A percentile compares a stretch with the other conserved stretches of the same genome.
These are phyloP conservation scores for Blastomyces percursus DNA, from an alignment of 2,329 filamentous ascomycete genomes.

Conservation along the genomic window DNA sequence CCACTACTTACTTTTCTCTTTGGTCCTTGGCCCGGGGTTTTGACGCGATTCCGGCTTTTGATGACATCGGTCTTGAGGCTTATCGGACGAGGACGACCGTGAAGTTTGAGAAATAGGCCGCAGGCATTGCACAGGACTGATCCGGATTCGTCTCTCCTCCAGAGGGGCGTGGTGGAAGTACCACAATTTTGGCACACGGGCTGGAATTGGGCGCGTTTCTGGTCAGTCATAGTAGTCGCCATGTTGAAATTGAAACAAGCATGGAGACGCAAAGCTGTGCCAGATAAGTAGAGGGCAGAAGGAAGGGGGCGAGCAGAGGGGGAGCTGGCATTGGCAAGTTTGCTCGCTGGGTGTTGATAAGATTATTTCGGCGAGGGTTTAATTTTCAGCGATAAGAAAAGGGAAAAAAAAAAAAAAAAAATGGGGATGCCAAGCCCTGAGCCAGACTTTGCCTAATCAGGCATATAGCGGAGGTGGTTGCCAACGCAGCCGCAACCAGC, in stretches of 20 bases:
- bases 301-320: constrained; percentile 26
- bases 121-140: constrained; percentile 97
- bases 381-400: constrained; percentile 39
- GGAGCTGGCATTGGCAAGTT: constrained; percentile 7
- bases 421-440: constrained; percentile 26
- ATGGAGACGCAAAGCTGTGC: constrained; percentile 8
- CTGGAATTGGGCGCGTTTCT: constrained; percentile 56
- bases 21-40: constrained; percentile 67
- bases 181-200: constrained; percentile 93
- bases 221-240: constrained; percentile 40
- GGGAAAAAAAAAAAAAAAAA: constrained; percentile 12
- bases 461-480: constrained; percentile 15
- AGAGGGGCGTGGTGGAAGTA: constrained; percentile 90
- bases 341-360: constrained; percentile 24
- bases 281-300: constrained; percentile 16
- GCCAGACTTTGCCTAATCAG: constrained; percentile 16
- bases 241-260: constrained; percentile 22
- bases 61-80: constrained; percentile 98
- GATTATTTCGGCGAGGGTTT: constrained; percentile 35
- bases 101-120: constrained; percentile 92
- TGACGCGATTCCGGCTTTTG: constrained; percentile 97
- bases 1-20: constrained; percentile 63
- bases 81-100: constrained; percentile 84
- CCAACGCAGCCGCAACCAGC: not conserved
- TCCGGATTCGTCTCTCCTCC: constrained; percentile 93